phyloP scores from a whole-genome alignment of 495 filamentous ascomycete genomes.

The Aspergillus coremiiformis region DNA sequence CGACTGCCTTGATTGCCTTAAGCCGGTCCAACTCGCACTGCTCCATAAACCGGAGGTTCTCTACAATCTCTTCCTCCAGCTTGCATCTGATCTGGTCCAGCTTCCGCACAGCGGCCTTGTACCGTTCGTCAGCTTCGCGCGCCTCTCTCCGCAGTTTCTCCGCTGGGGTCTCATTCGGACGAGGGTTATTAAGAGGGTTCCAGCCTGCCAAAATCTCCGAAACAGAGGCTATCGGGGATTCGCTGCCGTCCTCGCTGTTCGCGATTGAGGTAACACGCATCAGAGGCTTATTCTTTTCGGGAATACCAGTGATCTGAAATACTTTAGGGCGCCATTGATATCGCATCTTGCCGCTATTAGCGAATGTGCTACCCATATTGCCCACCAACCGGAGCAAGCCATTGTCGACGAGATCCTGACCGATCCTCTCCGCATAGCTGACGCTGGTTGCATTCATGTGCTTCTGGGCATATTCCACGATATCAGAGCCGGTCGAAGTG shows the following conservation, averaged over 20 bases:
- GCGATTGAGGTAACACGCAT: conserved; percentile 63
- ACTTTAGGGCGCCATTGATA: conserved; percentile 95
- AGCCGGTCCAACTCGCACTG: conserved; percentile 93
- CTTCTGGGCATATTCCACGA: conserved; percentile 89
- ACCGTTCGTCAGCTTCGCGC: conserved; percentile 83
- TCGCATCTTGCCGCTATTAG: conserved; percentile 92
- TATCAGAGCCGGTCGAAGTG: conserved; percentile 80
- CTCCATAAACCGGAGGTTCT: conserved; percentile 93
- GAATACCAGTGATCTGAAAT: conserved; percentile 79
- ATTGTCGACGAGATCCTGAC: conserved; percentile 80
- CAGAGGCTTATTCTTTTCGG: conserved; percentile 71
- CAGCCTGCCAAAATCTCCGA: conserved; percentile 82
- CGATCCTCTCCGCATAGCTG: conserved; percentile 84
- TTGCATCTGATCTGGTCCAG: conserved; percentile 87
- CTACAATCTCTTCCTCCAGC: conserved; percentile 87
- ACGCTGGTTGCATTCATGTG: conserved; percentile 76
- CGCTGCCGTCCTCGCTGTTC: conserved; percentile 47
- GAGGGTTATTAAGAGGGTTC: conserved; percentile 84
- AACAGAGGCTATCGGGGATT: conserved; percentile 72
- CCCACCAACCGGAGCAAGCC: conserved; percentile 88
- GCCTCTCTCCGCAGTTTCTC: conserved; percentile 86
- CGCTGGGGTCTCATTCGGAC: conserved; percentile 83
- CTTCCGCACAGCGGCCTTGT: conserved; percentile 76
- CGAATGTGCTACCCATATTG: conserved; percentile 90
- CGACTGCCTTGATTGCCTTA: conserved; percentile 95